phyloP scores from a whole-genome alignment of 1,284 basidiomycete species.

The Cutaneotrichosporon mucoides region DNA sequence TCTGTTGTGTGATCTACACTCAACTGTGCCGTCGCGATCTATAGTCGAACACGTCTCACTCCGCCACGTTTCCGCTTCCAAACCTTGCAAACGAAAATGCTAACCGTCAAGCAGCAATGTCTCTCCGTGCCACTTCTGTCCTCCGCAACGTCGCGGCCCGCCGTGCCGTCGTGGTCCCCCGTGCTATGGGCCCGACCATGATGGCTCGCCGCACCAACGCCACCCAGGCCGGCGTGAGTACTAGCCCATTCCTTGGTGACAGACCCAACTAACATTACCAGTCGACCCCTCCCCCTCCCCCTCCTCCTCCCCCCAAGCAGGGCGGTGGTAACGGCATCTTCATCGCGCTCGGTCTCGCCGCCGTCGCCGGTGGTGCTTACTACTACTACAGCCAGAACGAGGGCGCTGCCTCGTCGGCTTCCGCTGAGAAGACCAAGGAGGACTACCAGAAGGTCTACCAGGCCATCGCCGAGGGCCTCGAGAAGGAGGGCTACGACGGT shows the following conservation, averaged over 20 bases:
- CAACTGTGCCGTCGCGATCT: too few relatives aligned
- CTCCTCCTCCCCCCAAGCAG: constrained; percentile 20
- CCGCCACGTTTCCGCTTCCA: background rate
- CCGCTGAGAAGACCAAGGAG: constrained; percentile 58
- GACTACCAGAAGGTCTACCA: constrained; percentile 95
- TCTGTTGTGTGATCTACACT: too few relatives aligned
- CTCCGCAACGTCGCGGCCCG: constrained; percentile 28
- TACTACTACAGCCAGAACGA: constrained; percentile 43
- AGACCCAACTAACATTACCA: constrained; percentile 11
- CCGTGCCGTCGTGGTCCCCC: constrained; percentile 17
- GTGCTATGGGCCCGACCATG: constrained; percentile 18
- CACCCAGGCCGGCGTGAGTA: constrained; percentile 24
- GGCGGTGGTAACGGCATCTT: constrained; percentile 25
- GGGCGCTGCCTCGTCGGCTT: constrained; percentile 48
- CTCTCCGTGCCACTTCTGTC: constrained; percentile 32
- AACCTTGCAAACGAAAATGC: background rate
- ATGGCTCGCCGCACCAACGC: constrained; percentile 34
- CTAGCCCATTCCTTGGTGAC: background rate
- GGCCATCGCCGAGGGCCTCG: constrained; percentile 68
- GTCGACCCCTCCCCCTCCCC: constrained; percentile 22
- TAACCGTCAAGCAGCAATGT: constrained; percentile 24
- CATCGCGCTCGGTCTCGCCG: constrained; percentile 32
- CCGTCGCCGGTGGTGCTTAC: constrained; percentile 44
- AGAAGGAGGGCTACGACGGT: constrained; percentile 83
- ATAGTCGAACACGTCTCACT: too few relatives aligned